A percentile compares a stretch with the other conserved stretches of the same genome.
Conservation (phyloP, 805 yeast species). For the Tetrapisispora iriomotensis region DNA sequence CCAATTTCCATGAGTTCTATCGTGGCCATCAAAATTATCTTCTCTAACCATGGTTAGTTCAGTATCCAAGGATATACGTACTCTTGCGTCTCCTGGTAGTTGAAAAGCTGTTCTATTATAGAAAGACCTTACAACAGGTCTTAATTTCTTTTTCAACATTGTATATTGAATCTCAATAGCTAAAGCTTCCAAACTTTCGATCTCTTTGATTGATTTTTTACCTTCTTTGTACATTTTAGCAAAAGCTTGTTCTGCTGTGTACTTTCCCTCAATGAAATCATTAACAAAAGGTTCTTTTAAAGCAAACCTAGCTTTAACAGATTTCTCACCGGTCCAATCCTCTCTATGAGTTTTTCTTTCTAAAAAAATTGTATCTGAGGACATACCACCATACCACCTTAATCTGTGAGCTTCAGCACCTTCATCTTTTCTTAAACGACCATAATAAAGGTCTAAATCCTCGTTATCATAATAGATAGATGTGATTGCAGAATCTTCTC, state of each 20-base stretch:
- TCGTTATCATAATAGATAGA: conserved; percentile 92
- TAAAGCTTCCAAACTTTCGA: conserved; percentile 82
- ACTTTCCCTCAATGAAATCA: conserved; percentile 71
- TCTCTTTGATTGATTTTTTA: conserved; percentile 75
- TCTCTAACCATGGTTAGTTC: conserved; percentile 97
- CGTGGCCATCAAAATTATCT: conserved; percentile 88
- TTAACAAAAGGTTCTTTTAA: conserved; percentile 87
- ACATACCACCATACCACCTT: conserved; percentile 99
- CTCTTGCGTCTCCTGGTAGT: conserved; percentile 98
- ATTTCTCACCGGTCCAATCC: conserved; percentile 99
- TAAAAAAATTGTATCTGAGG: conserved; percentile 80
- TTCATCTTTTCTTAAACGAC: conserved; percentile 90
- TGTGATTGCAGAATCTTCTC: conserved; percentile 91
- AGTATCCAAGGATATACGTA: conserved; percentile 94
- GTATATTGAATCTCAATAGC: conserved; percentile 92
- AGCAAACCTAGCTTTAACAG: conserved; percentile 95
- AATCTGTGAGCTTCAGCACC: conserved; percentile 98
- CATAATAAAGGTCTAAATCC: conserved; percentile 83
- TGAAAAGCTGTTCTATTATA: conserved; percentile 98
- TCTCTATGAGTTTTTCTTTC: conserved; percentile 98
- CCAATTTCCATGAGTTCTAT: conserved; percentile 91
- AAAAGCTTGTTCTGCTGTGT: conserved; percentile 81
- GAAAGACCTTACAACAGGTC: conserved; percentile 94
- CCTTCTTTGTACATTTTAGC: conserved; percentile 90
- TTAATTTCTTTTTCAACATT: conserved; percentile 66